A percentile compares a stretch with the other conserved stretches of the same genome.
These are phyloP conservation scores for Fusarium cicatricum DNA, from an alignment of 2,329 filamentous ascomycete species.

Conservation along the genomic window DNA sequence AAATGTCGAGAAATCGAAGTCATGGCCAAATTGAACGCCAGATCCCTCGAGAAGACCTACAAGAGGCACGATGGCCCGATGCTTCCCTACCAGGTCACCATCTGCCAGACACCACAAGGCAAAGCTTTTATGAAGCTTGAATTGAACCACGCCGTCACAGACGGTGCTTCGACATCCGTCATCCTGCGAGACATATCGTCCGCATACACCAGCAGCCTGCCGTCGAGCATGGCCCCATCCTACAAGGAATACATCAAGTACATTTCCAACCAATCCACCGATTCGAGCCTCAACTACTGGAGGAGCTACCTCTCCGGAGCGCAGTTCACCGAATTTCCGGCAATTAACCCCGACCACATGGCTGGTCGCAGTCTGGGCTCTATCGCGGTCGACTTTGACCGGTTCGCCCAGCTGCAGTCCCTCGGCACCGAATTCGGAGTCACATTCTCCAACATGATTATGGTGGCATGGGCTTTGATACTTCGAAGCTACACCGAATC, in stretches of 20 bases:
- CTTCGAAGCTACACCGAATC: constrained; percentile 57
- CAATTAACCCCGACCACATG: neutral
- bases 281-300: constrained; percentile 33
- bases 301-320: constrained; percentile 12
- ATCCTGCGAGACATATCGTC: constrained; percentile 43
- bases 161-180: constrained; percentile 44
- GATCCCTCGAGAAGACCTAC: constrained; percentile 27
- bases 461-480: constrained; percentile 61
- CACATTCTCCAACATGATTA: constrained; percentile 60
- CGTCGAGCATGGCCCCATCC: neutral
- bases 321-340: constrained; percentile 9
- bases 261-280: constrained; percentile 12
- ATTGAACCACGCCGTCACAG: constrained; percentile 48
- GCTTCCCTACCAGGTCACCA: constrained; percentile 38
- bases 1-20: constrained; percentile 37
- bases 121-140: constrained; percentile 41
- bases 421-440: constrained; percentile 41
- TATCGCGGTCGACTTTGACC: constrained; percentile 7
- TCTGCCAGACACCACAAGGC: constrained; percentile 30
- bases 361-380: neutral
- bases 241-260: constrained; percentile 36
- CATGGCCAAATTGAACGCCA: constrained; percentile 33
- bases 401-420: constrained; percentile 6
- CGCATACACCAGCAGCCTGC: constrained; percentile 36
- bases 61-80: constrained; percentile 9